Evolutionary conservation across 176 grass and related monocot species (phyloP), one percentile per base, ranked within the genome.

Genomic region (Carex kokanica): DNA sequence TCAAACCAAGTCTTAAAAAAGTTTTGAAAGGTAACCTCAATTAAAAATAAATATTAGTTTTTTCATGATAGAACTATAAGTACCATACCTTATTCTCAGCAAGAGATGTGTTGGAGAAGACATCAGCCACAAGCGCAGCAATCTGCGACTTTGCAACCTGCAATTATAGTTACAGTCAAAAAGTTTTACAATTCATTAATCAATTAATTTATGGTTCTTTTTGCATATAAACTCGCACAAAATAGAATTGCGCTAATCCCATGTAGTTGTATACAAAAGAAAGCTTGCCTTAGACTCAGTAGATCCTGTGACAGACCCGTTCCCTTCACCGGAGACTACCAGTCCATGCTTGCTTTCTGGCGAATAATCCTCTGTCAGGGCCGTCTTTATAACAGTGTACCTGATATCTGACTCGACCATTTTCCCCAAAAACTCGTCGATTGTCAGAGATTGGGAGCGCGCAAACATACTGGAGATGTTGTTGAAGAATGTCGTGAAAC

Each of bases 81-180:
- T 0, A 27, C 0, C 18, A 24, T 88, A 98, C 95, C 88, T 98
- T 98, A 88, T 98, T 98, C 87, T 98, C 95, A 2, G 92, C 86
- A 4, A 93, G 71, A 11, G 86, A 66, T 53, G 90, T 79, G 49
- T 94, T 93, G 49, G 95, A 91, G 60, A 98, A 95, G 4, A 98
- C 82, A 93, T 93, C 90, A 11, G 92, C 92, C n/a, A 98, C 95
- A 51, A 98, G 81, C 12, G 79, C 69, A 6, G 95, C 95, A 84
- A 98, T 95, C 87, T 98, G 87, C 9, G 43, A 93, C 79, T 85
- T 95, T 8, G 92, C 89, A 12, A 97, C 94, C 94, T 97, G 72
- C 54, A 70, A 73, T 71, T 40, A 49, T 3, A 74, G 60, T 81
- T 31, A 61, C 52, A 58, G 20, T 72, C 20, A 25, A 59, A 52